Evolutionary conservation across 2,329 filamentous ascomycete species (phyloP).

Genomic region (Elsinoe perseae): DNA sequence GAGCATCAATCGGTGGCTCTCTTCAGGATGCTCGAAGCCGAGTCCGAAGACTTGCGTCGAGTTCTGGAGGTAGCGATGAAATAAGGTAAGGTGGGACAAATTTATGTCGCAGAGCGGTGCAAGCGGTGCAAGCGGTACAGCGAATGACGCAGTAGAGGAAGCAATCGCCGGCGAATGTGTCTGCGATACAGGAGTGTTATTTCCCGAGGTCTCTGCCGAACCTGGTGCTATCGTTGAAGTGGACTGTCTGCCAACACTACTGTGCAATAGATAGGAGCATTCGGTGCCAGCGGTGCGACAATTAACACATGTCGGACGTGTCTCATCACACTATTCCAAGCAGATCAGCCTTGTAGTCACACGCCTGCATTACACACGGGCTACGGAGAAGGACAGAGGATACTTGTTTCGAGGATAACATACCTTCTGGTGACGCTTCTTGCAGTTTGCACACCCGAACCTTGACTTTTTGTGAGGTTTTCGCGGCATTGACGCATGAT

Average conservation of each 20-base stretch:
- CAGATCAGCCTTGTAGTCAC: background rate
- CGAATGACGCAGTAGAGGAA: background rate
- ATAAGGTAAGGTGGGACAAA: background rate
- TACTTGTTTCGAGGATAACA: too few relatives aligned
- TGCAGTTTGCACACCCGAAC: conserved; percentile 18
- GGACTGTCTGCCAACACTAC: background rate
- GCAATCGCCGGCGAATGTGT: background rate
- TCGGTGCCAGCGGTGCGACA: conserved; percentile 11
- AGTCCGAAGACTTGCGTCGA: background rate
- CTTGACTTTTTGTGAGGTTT: conserved; percentile 17
- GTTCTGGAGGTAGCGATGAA: conserved; percentile 10
- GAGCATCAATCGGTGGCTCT: background rate
- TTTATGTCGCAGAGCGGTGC: background rate
- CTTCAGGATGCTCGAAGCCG: background rate
- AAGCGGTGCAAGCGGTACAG: background rate
- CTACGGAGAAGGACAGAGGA: background rate
- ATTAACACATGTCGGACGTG: conserved; percentile 13
- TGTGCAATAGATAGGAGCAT: conserved; percentile 8
- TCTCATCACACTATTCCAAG: conserved; percentile 17
- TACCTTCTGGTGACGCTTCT: conserved; percentile 18
- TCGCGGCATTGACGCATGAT: conserved; percentile 11
- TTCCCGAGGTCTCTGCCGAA: background rate
- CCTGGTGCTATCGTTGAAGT: background rate
- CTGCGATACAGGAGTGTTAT: background rate
- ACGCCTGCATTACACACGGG: background rate